phyloP scores from a whole-genome alignment of 768 basidiomycete species.

The Tylopilus plumbeoviolaceoides region DNA sequence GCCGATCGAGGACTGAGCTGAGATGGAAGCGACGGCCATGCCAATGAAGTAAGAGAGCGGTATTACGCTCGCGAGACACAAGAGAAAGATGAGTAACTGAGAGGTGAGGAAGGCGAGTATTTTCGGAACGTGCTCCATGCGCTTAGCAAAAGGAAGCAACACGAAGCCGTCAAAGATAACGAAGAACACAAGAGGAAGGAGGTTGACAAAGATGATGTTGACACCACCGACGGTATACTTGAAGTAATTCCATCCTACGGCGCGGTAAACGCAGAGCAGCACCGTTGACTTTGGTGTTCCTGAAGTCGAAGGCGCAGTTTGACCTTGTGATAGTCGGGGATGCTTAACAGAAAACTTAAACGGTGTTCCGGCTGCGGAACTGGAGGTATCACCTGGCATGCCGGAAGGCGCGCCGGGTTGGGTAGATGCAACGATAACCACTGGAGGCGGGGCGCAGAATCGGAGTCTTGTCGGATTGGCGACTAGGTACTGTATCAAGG shows the following conservation, averaged over 20 bases:
- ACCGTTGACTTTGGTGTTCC: constrained; percentile 83
- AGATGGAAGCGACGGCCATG: constrained; percentile 98
- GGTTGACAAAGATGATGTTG: constrained; percentile 97
- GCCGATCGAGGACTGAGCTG: constrained; percentile 97
- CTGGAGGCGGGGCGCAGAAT: constrained; percentile 84
- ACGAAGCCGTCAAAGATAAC: constrained; percentile 92
- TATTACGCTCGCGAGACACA: constrained; percentile 87
- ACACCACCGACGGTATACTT: constrained; percentile 99
- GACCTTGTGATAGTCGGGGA: constrained; percentile 77
- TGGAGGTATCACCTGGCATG: neutral
- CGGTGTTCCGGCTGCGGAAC: constrained; percentile 26
- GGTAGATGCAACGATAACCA: constrained; percentile 45
- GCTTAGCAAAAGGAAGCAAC: constrained; percentile 66
- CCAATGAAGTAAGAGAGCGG: constrained; percentile 99
- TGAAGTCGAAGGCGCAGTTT: constrained; percentile 70
- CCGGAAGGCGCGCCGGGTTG: constrained; percentile 22
- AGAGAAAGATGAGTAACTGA: constrained; percentile 74
- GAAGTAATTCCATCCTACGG: constrained; percentile 88
- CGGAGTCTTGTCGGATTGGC: constrained; percentile 79
- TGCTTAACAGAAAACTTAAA: constrained; percentile 62
- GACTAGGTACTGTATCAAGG: constrained; percentile 79
- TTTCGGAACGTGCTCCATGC: constrained; percentile 56
- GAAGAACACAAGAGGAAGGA: constrained; percentile 90
- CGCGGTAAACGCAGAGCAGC: constrained; percentile 90
- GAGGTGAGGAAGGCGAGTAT: constrained; percentile 69